A percentile compares a stretch with the other conserved stretches of the same genome.
Conservation (phyloP, 2,329 filamentous ascomycete genomes). For the Aspergillus ochraceus region DNA sequence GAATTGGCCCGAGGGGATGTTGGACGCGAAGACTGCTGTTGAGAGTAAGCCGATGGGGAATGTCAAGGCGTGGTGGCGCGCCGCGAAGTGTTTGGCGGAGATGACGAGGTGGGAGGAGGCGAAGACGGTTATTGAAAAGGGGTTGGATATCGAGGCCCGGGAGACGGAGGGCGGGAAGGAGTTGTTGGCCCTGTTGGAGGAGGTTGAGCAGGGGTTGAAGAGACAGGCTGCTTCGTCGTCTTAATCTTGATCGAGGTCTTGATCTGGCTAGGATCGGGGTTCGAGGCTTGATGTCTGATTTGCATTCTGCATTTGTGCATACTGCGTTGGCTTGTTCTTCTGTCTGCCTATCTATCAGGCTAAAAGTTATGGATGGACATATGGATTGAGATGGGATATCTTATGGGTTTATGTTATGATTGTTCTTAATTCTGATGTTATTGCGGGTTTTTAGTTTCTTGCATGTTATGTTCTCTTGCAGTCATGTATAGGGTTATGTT, state of each 20-base stretch:
- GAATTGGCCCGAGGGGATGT: constrained; percentile 80
- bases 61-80: constrained; percentile 91
- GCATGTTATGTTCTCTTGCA: background rate
- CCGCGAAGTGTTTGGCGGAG: constrained; percentile 81
- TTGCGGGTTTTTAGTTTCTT: background rate
- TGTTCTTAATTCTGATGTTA: background rate
- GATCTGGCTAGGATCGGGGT: too few species aligned
- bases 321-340: background rate
- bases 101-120: constrained; percentile 89
- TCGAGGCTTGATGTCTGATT: too few species aligned
- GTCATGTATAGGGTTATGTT: background rate
- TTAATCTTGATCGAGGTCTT: too few species aligned
- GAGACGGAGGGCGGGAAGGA: constrained; percentile 50
- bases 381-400: background rate
- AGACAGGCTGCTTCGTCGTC: constrained; percentile 14
- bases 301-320: background rate
- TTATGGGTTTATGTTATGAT: background rate
- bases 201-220: constrained; percentile 64
- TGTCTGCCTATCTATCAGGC: background rate
- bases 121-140: constrained; percentile 71
- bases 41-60: constrained; percentile 86
- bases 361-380: background rate
- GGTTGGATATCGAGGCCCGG: constrained; percentile 76
- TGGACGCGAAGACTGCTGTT: constrained; percentile 84
- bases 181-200: constrained; percentile 60